Conservation (phyloP, 768 basidiomycete species). For the Trametes meyenii region DNA sequence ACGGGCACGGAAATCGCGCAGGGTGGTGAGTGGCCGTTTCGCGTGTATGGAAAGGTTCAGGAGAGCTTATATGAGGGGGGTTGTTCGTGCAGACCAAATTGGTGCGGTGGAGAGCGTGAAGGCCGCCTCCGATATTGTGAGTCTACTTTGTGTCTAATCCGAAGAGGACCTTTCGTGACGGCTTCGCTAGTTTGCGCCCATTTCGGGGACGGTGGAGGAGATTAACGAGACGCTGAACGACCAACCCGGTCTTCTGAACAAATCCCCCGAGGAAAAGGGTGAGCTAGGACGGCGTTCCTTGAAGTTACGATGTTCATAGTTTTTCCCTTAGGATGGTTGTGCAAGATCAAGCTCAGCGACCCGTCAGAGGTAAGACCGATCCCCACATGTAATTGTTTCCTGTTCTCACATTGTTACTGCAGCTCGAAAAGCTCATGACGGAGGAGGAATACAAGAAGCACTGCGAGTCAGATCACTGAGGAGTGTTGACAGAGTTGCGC, state of each 20-base stretch:
- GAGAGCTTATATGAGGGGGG: background rate
- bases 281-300: constrained; percentile 24
- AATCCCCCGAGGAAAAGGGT: constrained; percentile 85
- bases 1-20: constrained; percentile 62
- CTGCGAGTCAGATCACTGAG: constrained; percentile 43
- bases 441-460: constrained; percentile 74
- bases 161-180: background rate
- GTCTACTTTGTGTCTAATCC: constrained; percentile 22
- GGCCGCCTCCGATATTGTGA: constrained; percentile 89
- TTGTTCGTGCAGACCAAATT: constrained; percentile 63
- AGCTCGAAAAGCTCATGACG: constrained; percentile 75
- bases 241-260: constrained; percentile 85
- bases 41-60: background rate
- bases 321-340: constrained; percentile 80
- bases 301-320: background rate
- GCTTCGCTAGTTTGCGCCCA: constrained; percentile 76
- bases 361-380: constrained; percentile 65
- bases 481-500: background rate
- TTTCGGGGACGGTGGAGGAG: constrained; percentile 80
- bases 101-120: constrained; percentile 97
- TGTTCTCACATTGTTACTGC: background rate
- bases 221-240: constrained; percentile 72
- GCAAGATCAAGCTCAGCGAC: constrained; percentile 83
- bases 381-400: too few species aligned
- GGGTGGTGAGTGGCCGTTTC: constrained; percentile 62